phyloP scores from a whole-genome alignment of 352 stramenopile species.

The Phytophthora meadii region DNA sequence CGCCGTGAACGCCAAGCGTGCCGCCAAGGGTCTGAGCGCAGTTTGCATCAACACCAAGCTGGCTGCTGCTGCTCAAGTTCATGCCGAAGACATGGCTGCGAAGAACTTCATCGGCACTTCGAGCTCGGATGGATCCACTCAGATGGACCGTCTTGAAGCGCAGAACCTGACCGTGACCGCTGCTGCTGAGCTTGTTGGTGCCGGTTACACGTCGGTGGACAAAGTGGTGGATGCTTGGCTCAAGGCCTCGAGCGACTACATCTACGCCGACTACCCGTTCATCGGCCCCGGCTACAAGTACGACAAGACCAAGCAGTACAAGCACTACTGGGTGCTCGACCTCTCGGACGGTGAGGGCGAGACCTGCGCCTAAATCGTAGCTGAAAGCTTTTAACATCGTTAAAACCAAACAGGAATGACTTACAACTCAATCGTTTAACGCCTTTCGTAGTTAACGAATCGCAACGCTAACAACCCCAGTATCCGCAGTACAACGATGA shows the following conservation, averaged over 20 bases:
- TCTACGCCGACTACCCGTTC: constrained; percentile 41
- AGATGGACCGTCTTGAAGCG: constrained; percentile 29
- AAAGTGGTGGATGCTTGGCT: constrained; percentile 47
- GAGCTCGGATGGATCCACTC: constrained; percentile 38
- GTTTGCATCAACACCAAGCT: constrained; percentile 57
- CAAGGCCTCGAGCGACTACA: constrained; percentile 39
- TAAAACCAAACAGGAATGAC: not conserved
- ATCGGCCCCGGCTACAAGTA: constrained; percentile 41
- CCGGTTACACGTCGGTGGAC: constrained; percentile 41
- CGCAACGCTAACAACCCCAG: constrained; percentile 54
- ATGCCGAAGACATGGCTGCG: constrained; percentile 31
- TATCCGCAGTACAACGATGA: constrained; percentile 51
- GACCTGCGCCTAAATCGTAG: constrained; percentile 20
- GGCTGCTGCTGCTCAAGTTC: constrained; percentile 26
- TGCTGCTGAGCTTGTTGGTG: constrained; percentile 48
- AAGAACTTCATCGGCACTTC: constrained; percentile 34
- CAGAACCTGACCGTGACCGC: constrained; percentile 29
- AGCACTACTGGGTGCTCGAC: constrained; percentile 46
- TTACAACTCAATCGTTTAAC: constrained; percentile 20
- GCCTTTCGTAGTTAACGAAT: constrained; percentile 59
- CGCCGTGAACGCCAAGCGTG: constrained; percentile 48
- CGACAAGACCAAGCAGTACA: constrained; percentile 39
- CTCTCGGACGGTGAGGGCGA: constrained; percentile 28
- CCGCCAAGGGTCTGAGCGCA: constrained; percentile 32
- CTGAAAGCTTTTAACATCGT: constrained; percentile 2